phyloP scores from a whole-genome alignment of 805 yeast species.

The Candida pseudofarinosa region DNA sequence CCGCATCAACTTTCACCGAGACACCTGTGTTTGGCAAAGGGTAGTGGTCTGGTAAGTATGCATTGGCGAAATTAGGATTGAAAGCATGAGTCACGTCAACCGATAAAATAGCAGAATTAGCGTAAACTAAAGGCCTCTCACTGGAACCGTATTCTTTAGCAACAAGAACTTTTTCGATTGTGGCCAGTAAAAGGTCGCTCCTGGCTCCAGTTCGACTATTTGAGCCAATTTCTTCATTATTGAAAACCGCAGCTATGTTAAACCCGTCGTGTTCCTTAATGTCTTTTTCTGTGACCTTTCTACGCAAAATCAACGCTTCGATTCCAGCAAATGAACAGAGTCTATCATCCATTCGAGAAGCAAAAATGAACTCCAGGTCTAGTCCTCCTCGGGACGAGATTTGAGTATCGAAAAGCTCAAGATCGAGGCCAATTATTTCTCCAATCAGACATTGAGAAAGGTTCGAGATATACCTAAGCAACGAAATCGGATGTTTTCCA shows the following conservation, averaged over 20 bases:
- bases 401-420: slow-evolving; percentile 36
- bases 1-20: slow-evolving; percentile 32
- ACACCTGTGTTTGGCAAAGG: slow-evolving; percentile 40
- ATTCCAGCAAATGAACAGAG: slow-evolving; percentile 37
- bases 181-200: slow-evolving; percentile 26
- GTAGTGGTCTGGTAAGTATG: slow-evolving; percentile 27
- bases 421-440: slow-evolving; percentile 27
- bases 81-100: slow-evolving; percentile 43
- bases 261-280: slow-evolving; percentile 24
- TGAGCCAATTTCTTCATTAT: slow-evolving; percentile 42
- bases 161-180: slow-evolving; percentile 9
- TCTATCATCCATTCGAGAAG: slow-evolving; percentile 40
- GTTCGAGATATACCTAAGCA: slow-evolving; percentile 29
- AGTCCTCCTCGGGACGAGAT: slow-evolving; percentile 35
- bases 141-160: slow-evolving; percentile 1
- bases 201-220: slow-evolving; percentile 36
- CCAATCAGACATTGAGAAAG: slow-evolving; percentile 18
- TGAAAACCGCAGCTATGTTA: slow-evolving; percentile 29
- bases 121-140: slow-evolving; percentile 13
- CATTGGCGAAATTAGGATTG: slow-evolving; percentile 36
- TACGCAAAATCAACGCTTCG: slow-evolving; percentile 25
- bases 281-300: slow-evolving; percentile 9
- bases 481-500: slow-evolving; percentile 26
- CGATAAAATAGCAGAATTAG: slow-evolving; percentile 33
- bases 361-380: slow-evolving; percentile 31